Percentiles rank a stretch among this genome's conserved stretches.
phyloP scores from a whole-genome alignment of 192 early-diverging fungal genomes.

The Backusella luteola region DNA sequence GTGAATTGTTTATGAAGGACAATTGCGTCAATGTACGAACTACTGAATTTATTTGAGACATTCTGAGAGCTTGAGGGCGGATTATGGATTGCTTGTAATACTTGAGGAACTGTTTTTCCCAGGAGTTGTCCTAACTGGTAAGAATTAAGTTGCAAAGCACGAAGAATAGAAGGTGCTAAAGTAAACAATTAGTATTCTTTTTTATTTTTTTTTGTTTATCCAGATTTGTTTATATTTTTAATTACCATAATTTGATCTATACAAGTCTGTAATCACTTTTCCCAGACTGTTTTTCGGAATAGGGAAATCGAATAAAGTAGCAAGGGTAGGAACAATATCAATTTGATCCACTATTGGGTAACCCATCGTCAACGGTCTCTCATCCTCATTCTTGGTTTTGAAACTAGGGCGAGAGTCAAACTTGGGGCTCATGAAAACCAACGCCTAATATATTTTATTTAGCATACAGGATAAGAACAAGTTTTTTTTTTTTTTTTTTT shows the following conservation, averaged over 20 bases:
- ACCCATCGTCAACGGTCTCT: conserved; percentile 35
- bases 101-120: not conserved
- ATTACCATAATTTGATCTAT: conserved; percentile 45
- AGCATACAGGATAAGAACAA: not conserved
- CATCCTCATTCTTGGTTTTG: conserved; percentile 6
- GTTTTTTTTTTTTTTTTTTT: not conserved
- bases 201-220: not conserved
- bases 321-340: conserved; percentile 86
- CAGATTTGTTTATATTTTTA: not conserved
- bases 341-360: conserved; percentile 76
- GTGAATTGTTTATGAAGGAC: conserved; percentile 3
- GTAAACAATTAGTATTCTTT: not conserved
- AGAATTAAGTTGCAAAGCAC: conserved; percentile 61
- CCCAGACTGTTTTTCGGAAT: conserved; percentile 96
- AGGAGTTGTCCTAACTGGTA: conserved; percentile 53
- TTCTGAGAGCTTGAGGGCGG: not conserved
- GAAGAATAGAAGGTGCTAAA: conserved; percentile 28
- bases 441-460: conserved; percentile 20
- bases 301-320: conserved; percentile 78
- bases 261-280: conserved; percentile 76
- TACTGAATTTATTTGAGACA: not conserved
- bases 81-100: not conserved
- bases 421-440: conserved; percentile 48
- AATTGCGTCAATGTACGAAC: conserved; percentile 6
- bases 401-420: conserved; percentile 30